Evolutionary conservation across 495 filamentous ascomycete species (phyloP), one percentile per base, ranked within the genome.

Genomic region (Annulohypoxylon maeteangense): DNA sequence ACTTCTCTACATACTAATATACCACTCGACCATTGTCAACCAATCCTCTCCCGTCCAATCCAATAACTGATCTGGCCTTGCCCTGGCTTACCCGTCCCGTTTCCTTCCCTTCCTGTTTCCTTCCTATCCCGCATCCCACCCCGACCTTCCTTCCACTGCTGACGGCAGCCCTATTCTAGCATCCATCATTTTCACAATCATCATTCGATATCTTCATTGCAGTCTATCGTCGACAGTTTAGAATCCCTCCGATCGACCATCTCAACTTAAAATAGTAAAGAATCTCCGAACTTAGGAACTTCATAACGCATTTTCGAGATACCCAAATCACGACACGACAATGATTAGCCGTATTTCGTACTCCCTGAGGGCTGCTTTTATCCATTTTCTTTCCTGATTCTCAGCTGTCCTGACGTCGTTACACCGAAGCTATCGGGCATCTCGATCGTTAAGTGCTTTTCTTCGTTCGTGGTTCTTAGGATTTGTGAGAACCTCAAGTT

Each of bases 341-440:
- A 85, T 85, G 83, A 84, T 83, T 80, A 79, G 78, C 80, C 75
- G 80, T 78, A 80, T 78, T 79, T 77, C 76, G 72, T 79, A 78
- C 70, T 81, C 78, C 76, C 77, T 77, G 72, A 78, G 80, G 81
- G 80, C 78, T 80, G 81, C 79, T 74, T 75, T 81, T 76, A 78
- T 82, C 80, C 81, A 77, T 77, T 81, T 84, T 70, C 69, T 83
- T 81, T 82, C 79, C 75, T 84, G 81, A 85, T 80, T 78, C 70
- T 34, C 61, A 58, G 68, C 60, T 45, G 54, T 45, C 63, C 72
- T 61, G 61, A 69, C 65, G 65, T 72, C 62, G 34, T 71, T 66
- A 54, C 63, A 63, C 62, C 54, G 55, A 70, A 65, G 62, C 50
- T 40, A 69, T 62, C 54, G 59, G 65, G 62, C 45, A 65, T 44